Base-by-base conservation (phyloP, 192 early-diverging fungal species). In the Dissophora globulifera region DNA sequence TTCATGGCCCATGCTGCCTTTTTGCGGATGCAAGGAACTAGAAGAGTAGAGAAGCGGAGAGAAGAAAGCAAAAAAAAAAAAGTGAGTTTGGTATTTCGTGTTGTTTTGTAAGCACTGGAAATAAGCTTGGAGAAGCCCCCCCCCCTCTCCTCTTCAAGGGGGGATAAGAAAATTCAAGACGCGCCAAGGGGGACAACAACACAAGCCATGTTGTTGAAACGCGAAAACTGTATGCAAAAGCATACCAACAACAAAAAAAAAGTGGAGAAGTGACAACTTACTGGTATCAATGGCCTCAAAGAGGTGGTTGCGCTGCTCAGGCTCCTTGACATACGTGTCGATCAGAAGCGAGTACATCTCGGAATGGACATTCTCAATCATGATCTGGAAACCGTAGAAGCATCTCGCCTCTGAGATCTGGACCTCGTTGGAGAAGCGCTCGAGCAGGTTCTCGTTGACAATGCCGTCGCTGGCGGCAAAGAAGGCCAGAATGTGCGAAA, bases 1-100 rank as follows among this genome's bases (percentile, higher is more conserved):
- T 89, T 88, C 76, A 97, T 79, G 9, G 97, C 96, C 97, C 97
- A 99, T 62, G 95, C 91, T 55, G 97, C 97, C 90, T 99, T 99
- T 60, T 89, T 91, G 69, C 88, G 87, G 56, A 99, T 96, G 84
- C 94, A 97, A 10, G 97, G 97, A 58, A 97, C 90, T 93, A 74
- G 2, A 9, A 12, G 56, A 65, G 32, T 23, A 27, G 50, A 23
- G 41, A 27, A 50, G 33, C 22, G 12, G n/a, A 54, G 32, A 51
- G 45, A 27, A 38, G 10, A 40, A 17, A 46, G 57, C 38, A 8
- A 62, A 20, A 13, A 12, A 40, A 41, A 51, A 16, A 43, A 56
- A 40, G 49, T 46, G 46, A 51, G 29, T 65, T 31, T n/a, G n/a
- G n/a, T n/a, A n/a, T n/a, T n/a, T n/a, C n/a, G n/a, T n/a, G n/a